Evolutionary conservation across 225 moss, liverwort and hornwort species (phyloP), one percentile per base, ranked within the genome.

Genomic region (Physcomitrellopsis africana): DNA sequence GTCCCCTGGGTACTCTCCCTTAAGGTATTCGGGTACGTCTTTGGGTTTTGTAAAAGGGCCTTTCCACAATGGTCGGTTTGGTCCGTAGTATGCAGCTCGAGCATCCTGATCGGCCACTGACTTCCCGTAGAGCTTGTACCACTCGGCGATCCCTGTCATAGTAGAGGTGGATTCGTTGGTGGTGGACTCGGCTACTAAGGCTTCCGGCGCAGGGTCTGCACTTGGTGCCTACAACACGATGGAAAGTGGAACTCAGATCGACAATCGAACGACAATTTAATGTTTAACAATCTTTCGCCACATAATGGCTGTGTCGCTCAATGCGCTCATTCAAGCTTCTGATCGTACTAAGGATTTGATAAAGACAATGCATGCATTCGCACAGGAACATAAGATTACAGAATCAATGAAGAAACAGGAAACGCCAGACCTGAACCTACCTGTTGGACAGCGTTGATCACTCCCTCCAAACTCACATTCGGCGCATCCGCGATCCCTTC

Each of bases 1-100:
- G 76, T 88, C 88, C 23, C 88, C 88, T 0, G 85, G 78, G 17
- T 78, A 85, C 74, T 89, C 85, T 3, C 88, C 88, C 7, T 12
- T 82, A 43, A 85, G 73, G 14, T 70, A 82, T 9, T 65, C 80
- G 0, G 83, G 85, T 4, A 88, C 80, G 51, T 86, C 83, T 8
- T 60, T 72, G n/a, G 83, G 72, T 7, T 47, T 8, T 3, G 86
- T 86, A 69, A 81, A 76, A 1, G 75, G 65, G 51, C 88, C 83
- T 63, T 83, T 83, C 88, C 85, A 86, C 19, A 85, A 63, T 0
- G 85, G 81, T 3, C 88, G 68, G 16, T 81, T 73, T 2, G 85
- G 57, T 12, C 85, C 83, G 67, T 86, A 88, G 48, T 73, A 88
- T 5, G 10, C 52, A 8, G 78, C 82, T 23, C 85, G 75, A 0